Conservation (phyloP, 1,139 yeast species). For the Waltiozyma solani region DNA sequence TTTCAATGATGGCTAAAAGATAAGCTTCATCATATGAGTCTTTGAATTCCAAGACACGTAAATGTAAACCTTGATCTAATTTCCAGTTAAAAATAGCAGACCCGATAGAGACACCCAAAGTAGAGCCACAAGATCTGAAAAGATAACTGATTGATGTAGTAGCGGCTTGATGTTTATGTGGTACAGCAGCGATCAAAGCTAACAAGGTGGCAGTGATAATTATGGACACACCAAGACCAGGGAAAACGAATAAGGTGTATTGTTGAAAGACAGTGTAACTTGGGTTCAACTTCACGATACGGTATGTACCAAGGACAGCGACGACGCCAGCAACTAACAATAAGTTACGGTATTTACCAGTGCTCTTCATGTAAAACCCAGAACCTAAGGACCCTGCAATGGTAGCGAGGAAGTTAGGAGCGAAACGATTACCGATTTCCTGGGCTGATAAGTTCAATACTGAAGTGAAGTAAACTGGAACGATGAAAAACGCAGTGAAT, state of each 20-base stretch:
- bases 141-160: conserved; percentile 71
- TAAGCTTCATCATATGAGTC: conserved; percentile 25
- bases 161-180: conserved; percentile 55
- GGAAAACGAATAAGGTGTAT: conserved; percentile 26
- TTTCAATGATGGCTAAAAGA: conserved; percentile 33
- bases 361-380: conserved; percentile 57
- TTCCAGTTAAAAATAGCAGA: conserved; percentile 50
- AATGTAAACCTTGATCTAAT: conserved; percentile 16
- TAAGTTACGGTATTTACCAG: conserved; percentile 56
- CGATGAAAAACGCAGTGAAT: conserved; percentile 46
- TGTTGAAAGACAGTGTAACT: conserved; percentile 26
- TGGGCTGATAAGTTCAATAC: conserved; percentile 47
- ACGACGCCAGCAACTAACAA: conserved; percentile 35
- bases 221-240: conserved; percentile 51
- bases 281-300: conserved; percentile 28
- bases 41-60: conserved; percentile 19
- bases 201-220: conserved; percentile 58
- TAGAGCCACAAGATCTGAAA: conserved; percentile 66
- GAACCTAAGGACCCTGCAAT: conserved; percentile 60
- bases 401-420: conserved; percentile 62
- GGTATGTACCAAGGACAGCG: conserved; percentile 36
- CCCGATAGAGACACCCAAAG: conserved; percentile 58
- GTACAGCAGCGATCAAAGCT: conserved; percentile 30
- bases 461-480: conserved; percentile 55
- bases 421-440: conserved; percentile 49